phyloP scores from a whole-genome alignment of 129 eudicot species.

The Flaveria sonorensis region DNA sequence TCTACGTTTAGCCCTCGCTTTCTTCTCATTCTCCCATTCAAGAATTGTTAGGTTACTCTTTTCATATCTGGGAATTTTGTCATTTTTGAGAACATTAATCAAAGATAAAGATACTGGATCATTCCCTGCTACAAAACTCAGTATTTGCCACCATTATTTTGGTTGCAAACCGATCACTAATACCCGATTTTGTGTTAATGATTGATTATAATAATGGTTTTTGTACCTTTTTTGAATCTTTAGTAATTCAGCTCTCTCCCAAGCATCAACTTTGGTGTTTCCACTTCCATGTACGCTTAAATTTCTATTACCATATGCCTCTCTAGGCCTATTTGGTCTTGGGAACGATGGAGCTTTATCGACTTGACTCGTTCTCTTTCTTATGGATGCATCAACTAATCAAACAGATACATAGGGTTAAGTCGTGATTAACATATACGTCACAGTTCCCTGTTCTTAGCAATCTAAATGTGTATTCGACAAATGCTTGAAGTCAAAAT shows the following conservation, averaged over 20 bases:
- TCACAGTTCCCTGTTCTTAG: not conserved
- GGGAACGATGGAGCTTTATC: conserved; percentile 33
- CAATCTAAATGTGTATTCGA: not conserved
- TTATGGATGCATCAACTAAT: conserved; percentile 38
- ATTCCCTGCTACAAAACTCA: no score
- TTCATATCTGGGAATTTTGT: conserved; percentile 48
- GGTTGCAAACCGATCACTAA: no score
- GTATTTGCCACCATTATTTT: no score
- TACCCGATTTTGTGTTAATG: no score
- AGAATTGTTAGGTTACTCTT: conserved; percentile 43
- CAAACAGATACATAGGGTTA: conserved; percentile 10
- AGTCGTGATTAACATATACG: not conserved
- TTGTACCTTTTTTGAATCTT: conserved; percentile 61
- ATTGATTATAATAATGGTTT: not conserved
- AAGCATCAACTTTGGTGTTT: conserved; percentile 56
- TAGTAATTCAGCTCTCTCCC: conserved; percentile 66
- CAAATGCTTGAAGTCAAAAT: not conserved
- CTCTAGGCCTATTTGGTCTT: conserved; percentile 36
- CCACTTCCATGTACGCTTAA: conserved; percentile 39
- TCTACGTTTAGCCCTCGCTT: conserved; percentile 52
- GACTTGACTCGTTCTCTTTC: conserved; percentile 25
- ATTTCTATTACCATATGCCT: conserved; percentile 28
- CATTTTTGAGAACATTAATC: conserved; percentile 2
- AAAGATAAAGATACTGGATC: not conserved
- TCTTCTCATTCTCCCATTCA: conserved; percentile 84